Evolutionary conservation across 352 stramenopile genomes (phyloP), one percentile per base, ranked within the genome.

Genomic region (Thalassiosira sp.): DNA sequence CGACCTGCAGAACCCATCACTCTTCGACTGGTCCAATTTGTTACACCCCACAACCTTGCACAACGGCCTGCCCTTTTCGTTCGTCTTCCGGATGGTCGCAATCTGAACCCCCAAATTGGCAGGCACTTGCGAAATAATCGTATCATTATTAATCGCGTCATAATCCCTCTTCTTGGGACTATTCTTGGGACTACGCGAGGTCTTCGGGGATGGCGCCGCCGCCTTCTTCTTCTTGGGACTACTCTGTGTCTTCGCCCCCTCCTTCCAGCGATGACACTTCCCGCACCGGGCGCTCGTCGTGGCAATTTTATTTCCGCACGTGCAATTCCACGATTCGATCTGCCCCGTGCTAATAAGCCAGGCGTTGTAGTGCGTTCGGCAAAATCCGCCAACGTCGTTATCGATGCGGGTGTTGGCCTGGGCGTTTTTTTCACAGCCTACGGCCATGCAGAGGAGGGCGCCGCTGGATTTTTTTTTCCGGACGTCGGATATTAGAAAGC

Each of bases 41-140:
- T 13, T n/a, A 15, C 56, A 65, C 3, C 56, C 56, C 13, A 43
- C n/a, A 18, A 65, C 56, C 56, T 65, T 65, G 40, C 56, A 65
- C 0, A 70, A 49, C 6, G 61, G 33, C 3, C 61, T 54, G 22
- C 61, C 61, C n/a, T 45, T 42, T 40, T 70, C 52, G 22, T 53
- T 70, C 48, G 33, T 25, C 24, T 28, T 16, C 7, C 54, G 33
- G 18, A 52, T 24, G 10, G 35, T 49, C 20, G 54, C 51, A 33
- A 64, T 51, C 11, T 49, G 31, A n/a, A 64, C 5, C 8, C 45
- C 37, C 10, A 15, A 25, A 58, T 58, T 25, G 15, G 28, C 20
- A 42, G 49, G 49, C 10, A 58, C 49, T 13, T 58, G 35, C n/a
- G 49, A 40, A 48, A 35, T 18, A 5, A 27, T 25, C 33, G 48